phyloP scores from a whole-genome alignment of 1,284 basidiomycete genomes.

The Ceratobasidium sp. region DNA sequence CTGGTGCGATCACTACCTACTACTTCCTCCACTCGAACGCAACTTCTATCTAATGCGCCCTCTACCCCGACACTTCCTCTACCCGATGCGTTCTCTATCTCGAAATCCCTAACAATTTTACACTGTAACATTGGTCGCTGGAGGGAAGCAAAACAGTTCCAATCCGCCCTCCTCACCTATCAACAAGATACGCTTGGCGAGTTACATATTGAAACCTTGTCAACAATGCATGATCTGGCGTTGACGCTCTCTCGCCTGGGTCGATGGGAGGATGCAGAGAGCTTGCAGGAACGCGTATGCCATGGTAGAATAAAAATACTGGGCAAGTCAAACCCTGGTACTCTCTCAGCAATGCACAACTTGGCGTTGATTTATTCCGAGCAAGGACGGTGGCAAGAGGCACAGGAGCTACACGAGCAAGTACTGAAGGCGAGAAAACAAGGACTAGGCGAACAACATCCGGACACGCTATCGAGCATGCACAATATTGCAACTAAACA shows the following conservation, averaged over 20 bases:
- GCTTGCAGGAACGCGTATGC: background rate
- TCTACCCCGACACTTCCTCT: too few species aligned
- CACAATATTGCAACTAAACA: background rate
- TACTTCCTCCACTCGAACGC: too few species aligned
- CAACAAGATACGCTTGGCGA: slow-evolving; percentile 3
- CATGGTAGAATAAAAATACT: background rate
- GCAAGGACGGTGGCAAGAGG: slow-evolving; percentile 1
- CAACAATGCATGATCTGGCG: slow-evolving; percentile 22
- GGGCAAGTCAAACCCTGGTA: background rate
- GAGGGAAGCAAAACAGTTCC: background rate
- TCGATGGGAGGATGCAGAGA: slow-evolving; percentile 9
- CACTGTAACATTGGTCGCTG: background rate
- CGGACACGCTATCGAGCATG: background rate
- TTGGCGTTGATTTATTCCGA: background rate
- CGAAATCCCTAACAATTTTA: background rate
- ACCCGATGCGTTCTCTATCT: too few species aligned
- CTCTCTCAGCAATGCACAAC: background rate
- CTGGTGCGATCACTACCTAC: too few species aligned
- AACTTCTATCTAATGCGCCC: too few species aligned
- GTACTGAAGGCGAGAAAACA: background rate
- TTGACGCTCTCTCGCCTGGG: background rate
- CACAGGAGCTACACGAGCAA: background rate
- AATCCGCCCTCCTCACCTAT: background rate
- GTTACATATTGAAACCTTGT: background rate
- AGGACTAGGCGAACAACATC: background rate